These are phyloP conservation scores for Phialophora verrucosa DNA, from an alignment of 2,329 filamentous ascomycete genomes.

Conservation along the genomic window DNA sequence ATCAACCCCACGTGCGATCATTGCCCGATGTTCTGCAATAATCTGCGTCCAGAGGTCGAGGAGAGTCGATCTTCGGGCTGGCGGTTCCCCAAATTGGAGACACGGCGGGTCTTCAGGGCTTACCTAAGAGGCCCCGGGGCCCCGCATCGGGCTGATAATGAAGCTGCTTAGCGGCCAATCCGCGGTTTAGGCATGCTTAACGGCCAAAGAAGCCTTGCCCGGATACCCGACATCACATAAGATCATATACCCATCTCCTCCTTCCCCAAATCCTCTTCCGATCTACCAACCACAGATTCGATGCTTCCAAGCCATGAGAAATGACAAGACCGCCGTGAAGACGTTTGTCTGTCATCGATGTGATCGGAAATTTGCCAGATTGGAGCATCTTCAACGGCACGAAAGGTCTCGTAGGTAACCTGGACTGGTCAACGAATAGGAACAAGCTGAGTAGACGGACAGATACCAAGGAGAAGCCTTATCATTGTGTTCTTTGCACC, in stretches of 20 bases:
- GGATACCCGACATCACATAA: not conserved
- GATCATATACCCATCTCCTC: not conserved
- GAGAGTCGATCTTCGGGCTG: not conserved
- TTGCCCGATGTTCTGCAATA: no score
- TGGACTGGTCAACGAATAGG: not conserved
- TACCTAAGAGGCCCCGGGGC: not conserved
- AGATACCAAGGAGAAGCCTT: constrained; percentile 17
- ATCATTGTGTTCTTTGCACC: not conserved
- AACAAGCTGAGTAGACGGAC: not conserved
- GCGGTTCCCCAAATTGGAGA: not conserved
- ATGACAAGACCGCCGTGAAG: not conserved
- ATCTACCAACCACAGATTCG: not conserved
- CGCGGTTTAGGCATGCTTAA: not conserved
- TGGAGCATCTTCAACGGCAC: constrained; percentile 50
- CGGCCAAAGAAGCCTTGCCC: not conserved
- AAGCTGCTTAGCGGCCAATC: not conserved
- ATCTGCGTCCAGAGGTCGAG: not conserved
- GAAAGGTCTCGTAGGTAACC: constrained; percentile 39
- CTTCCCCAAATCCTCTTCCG: not conserved
- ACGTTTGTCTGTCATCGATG: constrained; percentile 25
- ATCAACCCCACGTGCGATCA: no score
- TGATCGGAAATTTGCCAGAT: constrained; percentile 40
- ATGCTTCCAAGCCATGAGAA: constrained; percentile 1
- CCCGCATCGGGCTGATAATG: not conserved
- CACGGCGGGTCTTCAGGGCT: not conserved